Conservation (phyloP, 2,329 filamentous ascomycete species). For the Aspergillus sp. region DNA sequence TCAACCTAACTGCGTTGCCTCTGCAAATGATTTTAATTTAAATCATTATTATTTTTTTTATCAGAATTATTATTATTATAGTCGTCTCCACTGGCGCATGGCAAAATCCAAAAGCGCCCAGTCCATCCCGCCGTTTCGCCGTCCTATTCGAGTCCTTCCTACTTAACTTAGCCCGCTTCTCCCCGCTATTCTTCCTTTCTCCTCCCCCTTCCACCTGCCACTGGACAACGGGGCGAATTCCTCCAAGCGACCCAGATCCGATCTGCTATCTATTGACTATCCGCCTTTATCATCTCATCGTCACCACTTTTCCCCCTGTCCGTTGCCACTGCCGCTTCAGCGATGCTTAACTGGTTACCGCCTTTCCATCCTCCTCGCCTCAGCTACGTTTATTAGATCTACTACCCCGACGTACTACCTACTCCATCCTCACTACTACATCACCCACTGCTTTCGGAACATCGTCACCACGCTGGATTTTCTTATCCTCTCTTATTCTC, state of each 20-base stretch:
- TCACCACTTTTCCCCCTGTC: slow-evolving; percentile 5
- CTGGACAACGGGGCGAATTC: background rate
- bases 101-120: slow-evolving; percentile 15
- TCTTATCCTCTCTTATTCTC: background rate
- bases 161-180: background rate
- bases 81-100: slow-evolving; percentile 16
- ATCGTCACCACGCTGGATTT: background rate
- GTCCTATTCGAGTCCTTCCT: background rate
- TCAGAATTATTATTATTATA: background rate
- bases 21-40: slow-evolving; percentile 1
- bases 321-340: slow-evolving; percentile 14
- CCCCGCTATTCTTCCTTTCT: background rate
- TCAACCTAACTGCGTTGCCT: slow-evolving; percentile 5
- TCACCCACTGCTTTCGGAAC: background rate
- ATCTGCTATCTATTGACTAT: background rate
- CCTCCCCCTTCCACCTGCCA: background rate
- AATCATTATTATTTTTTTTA: background rate
- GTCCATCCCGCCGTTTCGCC: slow-evolving; percentile 3
- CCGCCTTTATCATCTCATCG: background rate
- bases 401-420: background rate
- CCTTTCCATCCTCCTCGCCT: slow-evolving; percentile 2
- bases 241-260: background rate
- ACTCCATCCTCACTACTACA: background rate
- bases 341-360: slow-evolving; percentile 10
- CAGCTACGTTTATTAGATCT: background rate